Percentiles rank a stretch among this genome's conserved stretches.
Evolutionary conservation across 179 eudicot genomes (phyloP).

Genomic region (Drosera spatulata): DNA sequence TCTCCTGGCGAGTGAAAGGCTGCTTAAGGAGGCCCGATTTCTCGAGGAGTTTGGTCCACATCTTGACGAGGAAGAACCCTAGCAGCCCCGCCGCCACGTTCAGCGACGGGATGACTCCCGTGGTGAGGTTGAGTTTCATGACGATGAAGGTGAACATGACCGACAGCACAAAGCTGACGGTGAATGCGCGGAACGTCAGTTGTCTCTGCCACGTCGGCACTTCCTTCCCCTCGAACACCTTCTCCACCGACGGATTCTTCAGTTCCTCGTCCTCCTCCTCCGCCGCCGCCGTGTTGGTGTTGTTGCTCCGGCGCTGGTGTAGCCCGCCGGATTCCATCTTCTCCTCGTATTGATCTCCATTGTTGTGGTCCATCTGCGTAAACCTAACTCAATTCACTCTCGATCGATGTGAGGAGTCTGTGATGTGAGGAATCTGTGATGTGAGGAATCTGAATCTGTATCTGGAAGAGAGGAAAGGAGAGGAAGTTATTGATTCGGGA

Average conservation of each 20-base stretch:
- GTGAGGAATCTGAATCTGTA: neutral
- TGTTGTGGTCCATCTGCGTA: neutral
- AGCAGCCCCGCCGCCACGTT: conserved; percentile 75
- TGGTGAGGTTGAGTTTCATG: conserved; percentile 83
- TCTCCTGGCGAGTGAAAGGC: conserved; percentile 84
- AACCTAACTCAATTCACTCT: neutral
- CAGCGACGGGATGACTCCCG: conserved; percentile 76
- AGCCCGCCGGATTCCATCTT: conserved; percentile 31
- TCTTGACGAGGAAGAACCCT: conserved; percentile 74
- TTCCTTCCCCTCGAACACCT: conserved; percentile 36
- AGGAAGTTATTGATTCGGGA: neutral
- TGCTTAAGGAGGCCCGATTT: conserved; percentile 48
- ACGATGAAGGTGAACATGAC: conserved; percentile 68
- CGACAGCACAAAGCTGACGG: conserved; percentile 45
- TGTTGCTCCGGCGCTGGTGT: conserved; percentile 16
- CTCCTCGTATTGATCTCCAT: neutral
- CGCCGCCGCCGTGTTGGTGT: conserved; percentile 4
- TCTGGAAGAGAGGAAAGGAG: neutral
- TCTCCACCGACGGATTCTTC: conserved; percentile 32
- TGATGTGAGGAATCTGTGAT: neutral
- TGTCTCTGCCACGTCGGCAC: conserved; percentile 67
- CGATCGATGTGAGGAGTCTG: neutral
- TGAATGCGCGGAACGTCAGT: conserved; percentile 54
- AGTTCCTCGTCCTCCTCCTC: conserved; percentile 4
- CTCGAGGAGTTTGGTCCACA: conserved; percentile 56